phyloP scores from a whole-genome alignment of 257 asterid species.

The Solanum boliviense region DNA sequence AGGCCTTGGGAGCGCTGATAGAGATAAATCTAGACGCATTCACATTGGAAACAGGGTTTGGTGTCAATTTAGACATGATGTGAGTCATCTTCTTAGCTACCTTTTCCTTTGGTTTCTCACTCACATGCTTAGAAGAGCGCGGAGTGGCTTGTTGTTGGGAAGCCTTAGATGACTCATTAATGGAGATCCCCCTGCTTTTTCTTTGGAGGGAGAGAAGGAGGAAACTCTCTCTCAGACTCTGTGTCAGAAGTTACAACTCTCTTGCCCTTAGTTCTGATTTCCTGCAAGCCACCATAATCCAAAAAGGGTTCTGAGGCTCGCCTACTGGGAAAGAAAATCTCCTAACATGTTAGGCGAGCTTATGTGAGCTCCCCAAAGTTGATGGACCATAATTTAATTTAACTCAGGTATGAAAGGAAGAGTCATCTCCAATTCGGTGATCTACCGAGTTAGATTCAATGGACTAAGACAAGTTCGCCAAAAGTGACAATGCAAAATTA shows the following conservation, averaged over 20 bases:
- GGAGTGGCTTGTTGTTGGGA: no score
- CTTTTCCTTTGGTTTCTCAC: no score
- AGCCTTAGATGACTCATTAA: no score
- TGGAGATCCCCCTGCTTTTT: not conserved
- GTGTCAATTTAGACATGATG: no score
- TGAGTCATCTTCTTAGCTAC: no score
- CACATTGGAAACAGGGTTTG: no score
- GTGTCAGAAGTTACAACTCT: not conserved
- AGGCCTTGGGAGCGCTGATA: no score
- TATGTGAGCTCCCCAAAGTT: not conserved
- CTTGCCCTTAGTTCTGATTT: not conserved
- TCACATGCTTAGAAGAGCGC: no score
- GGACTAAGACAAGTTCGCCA: not conserved
- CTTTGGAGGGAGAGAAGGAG: not conserved
- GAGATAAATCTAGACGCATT: no score
- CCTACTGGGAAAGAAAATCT: no score
- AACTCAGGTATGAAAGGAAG: not conserved
- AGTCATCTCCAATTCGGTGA: not conserved
- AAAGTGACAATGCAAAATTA: not conserved
- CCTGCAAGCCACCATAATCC: not conserved
- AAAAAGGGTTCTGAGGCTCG: not conserved
- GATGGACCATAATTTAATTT: not conserved
- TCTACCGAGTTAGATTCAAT: not conserved
- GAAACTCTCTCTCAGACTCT: not conserved
- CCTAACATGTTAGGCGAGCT: not conserved